A percentile compares a stretch with the other conserved stretches of the same genome.
These are phyloP conservation scores for Petunia secreta DNA, from an alignment of 257 asterid species.

Conservation along the genomic window DNA sequence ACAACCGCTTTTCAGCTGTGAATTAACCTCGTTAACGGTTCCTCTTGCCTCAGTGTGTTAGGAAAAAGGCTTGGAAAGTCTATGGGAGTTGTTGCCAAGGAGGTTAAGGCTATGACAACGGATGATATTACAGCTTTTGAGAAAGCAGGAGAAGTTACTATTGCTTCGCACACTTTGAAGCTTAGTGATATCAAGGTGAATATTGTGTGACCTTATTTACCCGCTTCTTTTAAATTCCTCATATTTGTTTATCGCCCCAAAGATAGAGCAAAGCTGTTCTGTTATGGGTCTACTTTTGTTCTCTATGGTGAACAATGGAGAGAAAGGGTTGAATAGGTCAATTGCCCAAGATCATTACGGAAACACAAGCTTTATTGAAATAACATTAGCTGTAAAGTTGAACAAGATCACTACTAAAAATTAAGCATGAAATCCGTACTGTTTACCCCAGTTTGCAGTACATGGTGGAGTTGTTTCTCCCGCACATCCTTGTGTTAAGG, in stretches of 20 bases:
- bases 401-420: background rate
- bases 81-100: constrained; percentile 78
- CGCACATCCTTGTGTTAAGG: background rate
- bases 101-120: constrained; percentile 80
- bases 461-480: background rate
- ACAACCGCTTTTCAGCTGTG: background rate
- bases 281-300: background rate
- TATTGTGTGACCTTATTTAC: background rate
- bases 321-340: background rate
- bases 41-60: constrained; percentile 47
- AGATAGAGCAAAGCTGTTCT: background rate
- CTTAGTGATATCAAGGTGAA: constrained; percentile 72
- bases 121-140: constrained; percentile 86
- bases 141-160: constrained; percentile 67
- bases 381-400: background rate
- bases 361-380: background rate
- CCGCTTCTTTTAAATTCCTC: constrained; percentile 10
- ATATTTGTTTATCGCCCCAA: background rate
- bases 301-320: constrained; percentile 5
- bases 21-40: constrained; percentile 19
- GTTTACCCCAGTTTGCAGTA: background rate
- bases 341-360: background rate
- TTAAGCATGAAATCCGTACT: background rate
- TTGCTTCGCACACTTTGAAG: constrained; percentile 60
- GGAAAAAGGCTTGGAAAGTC: constrained; percentile 94